A percentile compares a stretch with the other conserved stretches of the same genome.
Conservation (phyloP, 306 rosid species). For the Pyrus communis region DNA sequence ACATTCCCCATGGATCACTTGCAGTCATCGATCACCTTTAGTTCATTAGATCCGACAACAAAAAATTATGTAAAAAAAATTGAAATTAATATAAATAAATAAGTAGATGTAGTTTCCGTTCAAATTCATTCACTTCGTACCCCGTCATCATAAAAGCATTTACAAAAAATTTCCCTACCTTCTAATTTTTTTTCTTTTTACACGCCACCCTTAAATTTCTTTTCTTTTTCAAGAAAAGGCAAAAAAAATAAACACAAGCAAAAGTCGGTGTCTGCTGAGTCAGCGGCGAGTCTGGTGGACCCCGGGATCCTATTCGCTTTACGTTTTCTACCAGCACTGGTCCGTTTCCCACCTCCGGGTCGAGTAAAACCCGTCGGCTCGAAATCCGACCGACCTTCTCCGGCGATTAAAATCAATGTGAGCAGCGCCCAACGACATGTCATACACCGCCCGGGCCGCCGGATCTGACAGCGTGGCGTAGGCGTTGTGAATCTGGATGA, state of each 20-base stretch:
- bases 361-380: slow-evolving; percentile 29
- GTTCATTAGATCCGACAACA: too few relatives aligned
- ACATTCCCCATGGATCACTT: accelerated
- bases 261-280: neutral
- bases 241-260: neutral
- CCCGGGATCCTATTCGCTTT: neutral
- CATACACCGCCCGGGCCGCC: slow-evolving; percentile 59
- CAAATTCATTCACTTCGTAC: neutral
- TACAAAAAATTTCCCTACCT: neutral
- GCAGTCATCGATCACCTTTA: accelerated
- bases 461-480: slow-evolving; percentile 86
- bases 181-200: neutral
- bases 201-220: neutral
- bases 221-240: neutral
- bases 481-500: slow-evolving; percentile 70
- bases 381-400: slow-evolving; percentile 2
- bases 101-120: neutral
- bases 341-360: slow-evolving; percentile 89
- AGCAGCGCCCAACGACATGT: slow-evolving; percentile 33
- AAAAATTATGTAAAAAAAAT: too few relatives aligned
- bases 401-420: slow-evolving; percentile 2
- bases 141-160: neutral
- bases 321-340: slow-evolving; percentile 75
- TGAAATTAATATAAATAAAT: neutral
- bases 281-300: neutral